Evolutionary conservation across 495 filamentous ascomycete genomes (phyloP), one percentile per base, ranked within the genome.

Genomic region (Penicillium parvum): DNA sequence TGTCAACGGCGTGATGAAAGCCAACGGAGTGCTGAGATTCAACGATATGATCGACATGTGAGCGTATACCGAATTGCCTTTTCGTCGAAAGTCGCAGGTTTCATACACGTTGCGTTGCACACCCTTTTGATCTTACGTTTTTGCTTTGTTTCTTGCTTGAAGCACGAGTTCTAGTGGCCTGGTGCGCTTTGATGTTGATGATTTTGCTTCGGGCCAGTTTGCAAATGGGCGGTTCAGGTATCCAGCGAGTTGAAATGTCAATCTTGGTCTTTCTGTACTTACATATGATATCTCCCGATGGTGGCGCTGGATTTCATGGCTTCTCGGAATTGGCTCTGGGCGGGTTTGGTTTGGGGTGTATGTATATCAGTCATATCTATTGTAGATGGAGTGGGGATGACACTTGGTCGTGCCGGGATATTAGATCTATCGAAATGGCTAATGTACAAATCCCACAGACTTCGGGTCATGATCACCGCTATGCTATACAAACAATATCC

Each of bases 31-130:
- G 37, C 67, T 98, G 55, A 73, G 83, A 60, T 98, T 98, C 60
- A 90, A 91, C 62, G 90, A 95, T 64, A 88, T 80, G 55, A 90
- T 98, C 66, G 90, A 96, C 50, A 91, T 96, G 75, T 98, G 53
- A 73, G 29, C 27, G 19, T 33, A 17, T 32, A 34, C 17, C 19
- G 17, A 1, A 15, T 43, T 16, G 14, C 43, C 39, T 33, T 49
- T 38, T 38, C 47, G 42, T 27, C 40, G 33, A 45, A 23, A 19
- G 17, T 27, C 40, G 33, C 43, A 23, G 19, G 17, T 19, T 32
- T 26, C 23, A 19, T 21, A 21, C 20, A 45, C 17, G 23, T 43
- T 36, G 26, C 19, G 25, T 29, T 43, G 9, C 32, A 12, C 29
- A 17, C 16, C 4, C 10, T 37, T 16, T 29, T 9, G n/a, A 29